Evolutionary conservation across 768 basidiomycete species (phyloP).

Genomic region (Artomyces pyxidatus): DNA sequence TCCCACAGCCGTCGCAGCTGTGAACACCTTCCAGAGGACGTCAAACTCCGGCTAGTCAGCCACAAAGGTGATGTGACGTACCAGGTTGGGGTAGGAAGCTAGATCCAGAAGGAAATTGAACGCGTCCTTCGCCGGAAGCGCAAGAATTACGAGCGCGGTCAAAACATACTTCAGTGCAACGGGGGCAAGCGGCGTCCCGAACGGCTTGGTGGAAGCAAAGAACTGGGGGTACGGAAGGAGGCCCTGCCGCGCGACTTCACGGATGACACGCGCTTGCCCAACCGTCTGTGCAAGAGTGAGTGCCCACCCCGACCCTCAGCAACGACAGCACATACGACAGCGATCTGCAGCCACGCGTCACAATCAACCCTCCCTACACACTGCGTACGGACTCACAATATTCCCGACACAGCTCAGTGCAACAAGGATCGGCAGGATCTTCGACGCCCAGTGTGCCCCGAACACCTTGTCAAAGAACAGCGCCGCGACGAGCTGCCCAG

Average conservation of each 20-base stretch:
- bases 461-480: conserved; percentile 46
- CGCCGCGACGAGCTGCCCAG: conserved; percentile 38
- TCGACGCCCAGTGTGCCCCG: conserved; percentile 26
- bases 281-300: conserved; percentile 20
- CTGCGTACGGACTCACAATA: conserved; percentile 28
- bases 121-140: conserved; percentile 26
- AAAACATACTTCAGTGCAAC: conserved; percentile 30
- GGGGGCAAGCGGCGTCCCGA: conserved; percentile 40
- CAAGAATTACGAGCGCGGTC: conserved; percentile 34
- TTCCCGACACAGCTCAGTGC: conserved; percentile 14
- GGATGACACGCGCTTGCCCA: conserved; percentile 37
- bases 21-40: conserved; percentile 18
- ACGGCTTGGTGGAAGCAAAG: conserved; percentile 40
- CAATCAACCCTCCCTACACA: no score
- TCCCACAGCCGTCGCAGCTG: conserved; percentile 22
- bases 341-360: no score
- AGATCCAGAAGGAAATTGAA: conserved; percentile 34
- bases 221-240: conserved; percentile 40
- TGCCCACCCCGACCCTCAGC: not conserved
- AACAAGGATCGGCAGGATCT: conserved; percentile 12
- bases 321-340: conserved; percentile 12
- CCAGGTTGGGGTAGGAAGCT: conserved; percentile 29
- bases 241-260: conserved; percentile 46
- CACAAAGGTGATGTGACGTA: no score
- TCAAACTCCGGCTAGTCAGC: no score